A percentile compares a stretch with the other conserved stretches of the same genome.
Evolutionary conservation across 805 yeast genomes (phyloP).

Genomic region (Saccharomycopsis lassenensis): DNA sequence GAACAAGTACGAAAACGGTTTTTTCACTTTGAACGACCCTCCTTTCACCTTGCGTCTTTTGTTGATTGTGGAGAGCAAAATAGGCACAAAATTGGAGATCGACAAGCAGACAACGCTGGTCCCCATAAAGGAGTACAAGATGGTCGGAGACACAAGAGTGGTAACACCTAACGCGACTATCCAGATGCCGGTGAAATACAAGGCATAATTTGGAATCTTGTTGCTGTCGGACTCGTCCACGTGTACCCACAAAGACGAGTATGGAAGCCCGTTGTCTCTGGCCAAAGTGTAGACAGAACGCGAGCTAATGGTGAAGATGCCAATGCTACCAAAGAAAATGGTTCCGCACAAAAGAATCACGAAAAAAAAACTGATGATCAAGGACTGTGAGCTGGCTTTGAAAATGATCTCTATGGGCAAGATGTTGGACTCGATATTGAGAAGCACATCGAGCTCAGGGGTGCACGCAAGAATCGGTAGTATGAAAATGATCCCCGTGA

Average conservation of each 20-base stretch:
- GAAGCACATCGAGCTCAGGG: slow-evolving; percentile 48
- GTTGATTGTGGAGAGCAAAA: slow-evolving; percentile 47
- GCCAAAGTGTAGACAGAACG: slow-evolving; percentile 76
- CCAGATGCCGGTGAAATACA: slow-evolving; percentile 51
- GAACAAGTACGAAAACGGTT: slow-evolving; percentile 50
- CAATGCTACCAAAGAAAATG: slow-evolving; percentile 64
- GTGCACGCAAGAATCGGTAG: slow-evolving; percentile 61
- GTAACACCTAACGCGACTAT: slow-evolving; percentile 51
- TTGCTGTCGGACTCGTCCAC: slow-evolving; percentile 45
- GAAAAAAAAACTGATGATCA: slow-evolving; percentile 55
- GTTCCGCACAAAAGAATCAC: slow-evolving; percentile 60
- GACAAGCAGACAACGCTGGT: slow-evolving; percentile 69
- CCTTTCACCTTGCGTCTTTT: slow-evolving; percentile 53
- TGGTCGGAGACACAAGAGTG: slow-evolving; percentile 59
- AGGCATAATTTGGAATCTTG: slow-evolving; percentile 60
- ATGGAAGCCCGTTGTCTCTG: slow-evolving; percentile 73
- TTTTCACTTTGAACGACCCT: slow-evolving; percentile 52
- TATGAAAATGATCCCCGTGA: slow-evolving; percentile 64
- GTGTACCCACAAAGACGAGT: slow-evolving; percentile 49
- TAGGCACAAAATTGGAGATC: slow-evolving; percentile 69
- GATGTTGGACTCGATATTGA: slow-evolving; percentile 53
- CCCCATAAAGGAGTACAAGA: slow-evolving; percentile 77
- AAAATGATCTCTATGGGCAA: slow-evolving; percentile 75
- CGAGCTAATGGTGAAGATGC: slow-evolving; percentile 71
- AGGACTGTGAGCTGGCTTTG: slow-evolving; percentile 58